Conservation (phyloP, 2,329 filamentous ascomycete genomes). For the Paraconiothyrium brasiliense region DNA sequence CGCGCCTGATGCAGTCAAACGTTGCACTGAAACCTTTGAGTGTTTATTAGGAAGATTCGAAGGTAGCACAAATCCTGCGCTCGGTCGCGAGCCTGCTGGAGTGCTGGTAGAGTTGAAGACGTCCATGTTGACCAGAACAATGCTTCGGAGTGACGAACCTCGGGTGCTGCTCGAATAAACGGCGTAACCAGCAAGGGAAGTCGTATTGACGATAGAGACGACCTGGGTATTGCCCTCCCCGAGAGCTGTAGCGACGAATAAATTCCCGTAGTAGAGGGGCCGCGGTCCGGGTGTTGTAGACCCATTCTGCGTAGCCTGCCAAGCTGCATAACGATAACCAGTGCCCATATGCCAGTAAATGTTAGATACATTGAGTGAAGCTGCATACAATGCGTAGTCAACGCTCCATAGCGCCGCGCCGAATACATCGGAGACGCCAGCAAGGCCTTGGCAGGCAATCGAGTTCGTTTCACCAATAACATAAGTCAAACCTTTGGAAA, state of each 20-base stretch:
- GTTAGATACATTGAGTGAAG: constrained; percentile 64
- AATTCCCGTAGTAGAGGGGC: not conserved
- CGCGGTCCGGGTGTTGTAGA: not conserved
- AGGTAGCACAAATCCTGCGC: not conserved
- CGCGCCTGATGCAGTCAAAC: not conserved
- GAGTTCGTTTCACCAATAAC: constrained; percentile 71
- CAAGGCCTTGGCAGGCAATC: constrained; percentile 68
- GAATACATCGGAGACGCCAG: constrained; percentile 71
- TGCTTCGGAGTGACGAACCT: not conserved
- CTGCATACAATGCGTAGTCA: constrained; percentile 69
- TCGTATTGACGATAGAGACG: not conserved
- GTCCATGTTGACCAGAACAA: not conserved
- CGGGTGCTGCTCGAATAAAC: not conserved
- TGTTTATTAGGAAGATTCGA: not conserved
- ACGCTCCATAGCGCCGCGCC: constrained; percentile 72
- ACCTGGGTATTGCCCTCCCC: not conserved
- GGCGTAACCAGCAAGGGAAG: not conserved
- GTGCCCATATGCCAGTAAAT: constrained; percentile 72
- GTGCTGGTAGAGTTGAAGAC: not conserved
- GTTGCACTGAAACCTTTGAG: not conserved
- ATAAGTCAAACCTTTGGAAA: constrained; percentile 51
- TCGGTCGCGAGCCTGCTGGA: not conserved
- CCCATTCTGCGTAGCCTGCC: constrained; percentile 57
- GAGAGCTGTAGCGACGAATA: not conserved
- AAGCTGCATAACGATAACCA: constrained; percentile 68